Conservation (phyloP, 2,329 filamentous ascomycete species). For the Dothidotthia symphoricarpi region DNA sequence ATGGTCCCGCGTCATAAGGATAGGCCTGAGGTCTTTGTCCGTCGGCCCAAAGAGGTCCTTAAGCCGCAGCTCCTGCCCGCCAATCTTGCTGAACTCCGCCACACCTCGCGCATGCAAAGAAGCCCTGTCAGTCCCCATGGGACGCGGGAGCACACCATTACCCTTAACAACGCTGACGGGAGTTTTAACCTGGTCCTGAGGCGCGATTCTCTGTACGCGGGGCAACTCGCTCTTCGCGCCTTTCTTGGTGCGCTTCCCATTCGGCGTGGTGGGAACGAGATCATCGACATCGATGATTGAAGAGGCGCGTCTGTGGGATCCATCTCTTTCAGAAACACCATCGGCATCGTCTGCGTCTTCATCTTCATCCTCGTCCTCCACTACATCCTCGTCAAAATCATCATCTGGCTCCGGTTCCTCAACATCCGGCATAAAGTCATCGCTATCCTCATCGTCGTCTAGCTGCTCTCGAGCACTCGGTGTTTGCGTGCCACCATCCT, state of each 20-base stretch:
- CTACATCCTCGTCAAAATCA: slow-evolving; percentile 23
- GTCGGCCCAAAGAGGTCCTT: slow-evolving; percentile 53
- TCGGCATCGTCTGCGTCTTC: slow-evolving; percentile 19
- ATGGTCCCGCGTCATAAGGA: slow-evolving; percentile 50
- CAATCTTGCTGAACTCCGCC: slow-evolving; percentile 31
- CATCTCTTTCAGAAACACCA: slow-evolving; percentile 19
- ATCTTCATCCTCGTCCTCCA: slow-evolving; percentile 40
- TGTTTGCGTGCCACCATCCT: slow-evolving; percentile 11
- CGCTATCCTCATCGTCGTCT: slow-evolving; percentile 22
- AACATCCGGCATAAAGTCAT: slow-evolving; percentile 27
- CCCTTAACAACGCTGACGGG: slow-evolving; percentile 16
- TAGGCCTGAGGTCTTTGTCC: slow-evolving; percentile 49
- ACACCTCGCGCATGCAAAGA: slow-evolving; percentile 26
- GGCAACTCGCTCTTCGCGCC: neutral
- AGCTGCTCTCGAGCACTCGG: slow-evolving; percentile 11
- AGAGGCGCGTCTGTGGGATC: slow-evolving; percentile 3
- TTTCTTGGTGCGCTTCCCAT: slow-evolving; percentile 4
- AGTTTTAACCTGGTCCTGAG: slow-evolving; percentile 4
- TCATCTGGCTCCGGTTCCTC: slow-evolving; percentile 28
- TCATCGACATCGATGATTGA: slow-evolving; percentile 15
- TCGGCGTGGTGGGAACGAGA: slow-evolving; percentile 2
- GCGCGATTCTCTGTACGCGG: neutral
- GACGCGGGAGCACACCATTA: slow-evolving; percentile 11
- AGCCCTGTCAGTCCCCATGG: slow-evolving; percentile 13
- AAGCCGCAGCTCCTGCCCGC: slow-evolving; percentile 43